phyloP scores from a whole-genome alignment of 176 grass and related monocot genomes.

The Alloteropsis semialata region DNA sequence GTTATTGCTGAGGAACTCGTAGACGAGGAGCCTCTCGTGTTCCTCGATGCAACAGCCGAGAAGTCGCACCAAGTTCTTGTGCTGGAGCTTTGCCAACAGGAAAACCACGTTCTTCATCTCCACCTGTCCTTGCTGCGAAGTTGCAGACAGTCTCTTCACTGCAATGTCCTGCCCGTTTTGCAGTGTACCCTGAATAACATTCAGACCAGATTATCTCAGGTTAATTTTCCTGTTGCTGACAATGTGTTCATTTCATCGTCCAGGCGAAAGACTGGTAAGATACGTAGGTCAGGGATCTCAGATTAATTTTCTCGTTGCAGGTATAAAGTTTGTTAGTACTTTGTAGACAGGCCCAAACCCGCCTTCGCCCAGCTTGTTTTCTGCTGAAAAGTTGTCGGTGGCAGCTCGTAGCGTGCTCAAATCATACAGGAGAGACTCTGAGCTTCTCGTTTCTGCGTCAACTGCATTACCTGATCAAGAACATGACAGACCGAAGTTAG shows the following conservation, averaged over 20 bases:
- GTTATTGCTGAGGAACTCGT: slow-evolving; percentile 46
- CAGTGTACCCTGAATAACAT: slow-evolving; percentile 31
- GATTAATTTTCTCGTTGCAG: not conserved
- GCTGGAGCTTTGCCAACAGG: slow-evolving; percentile 58
- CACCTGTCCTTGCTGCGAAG: slow-evolving; percentile 34
- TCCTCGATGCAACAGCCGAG: slow-evolving; percentile 49
- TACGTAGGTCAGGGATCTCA: too few relatives aligned
- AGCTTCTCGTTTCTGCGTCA: slow-evolving; percentile 24
- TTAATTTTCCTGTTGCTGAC: too few relatives aligned
- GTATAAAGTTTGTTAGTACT: slow-evolving; percentile 15
- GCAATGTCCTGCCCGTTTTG: slow-evolving; percentile 43
- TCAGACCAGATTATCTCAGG: not conserved
- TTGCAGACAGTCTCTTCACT: slow-evolving; percentile 49
- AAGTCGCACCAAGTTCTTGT: slow-evolving; percentile 53
- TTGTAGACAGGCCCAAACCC: slow-evolving; percentile 66
- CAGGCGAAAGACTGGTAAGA: too few relatives aligned
- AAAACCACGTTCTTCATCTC: slow-evolving; percentile 48
- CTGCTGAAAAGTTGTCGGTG: slow-evolving; percentile 53
- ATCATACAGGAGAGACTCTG: slow-evolving; percentile 29
- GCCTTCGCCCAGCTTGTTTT: slow-evolving; percentile 62
- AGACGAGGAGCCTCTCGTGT: slow-evolving; percentile 51
- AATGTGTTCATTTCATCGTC: not conserved
- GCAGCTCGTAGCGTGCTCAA: slow-evolving; percentile 39
- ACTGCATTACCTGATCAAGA: not conserved
- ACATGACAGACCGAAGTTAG: not conserved